These are phyloP conservation scores for Talaromyces wortmannii DNA, from an alignment of 495 filamentous ascomycete genomes.

Conservation along the genomic window DNA sequence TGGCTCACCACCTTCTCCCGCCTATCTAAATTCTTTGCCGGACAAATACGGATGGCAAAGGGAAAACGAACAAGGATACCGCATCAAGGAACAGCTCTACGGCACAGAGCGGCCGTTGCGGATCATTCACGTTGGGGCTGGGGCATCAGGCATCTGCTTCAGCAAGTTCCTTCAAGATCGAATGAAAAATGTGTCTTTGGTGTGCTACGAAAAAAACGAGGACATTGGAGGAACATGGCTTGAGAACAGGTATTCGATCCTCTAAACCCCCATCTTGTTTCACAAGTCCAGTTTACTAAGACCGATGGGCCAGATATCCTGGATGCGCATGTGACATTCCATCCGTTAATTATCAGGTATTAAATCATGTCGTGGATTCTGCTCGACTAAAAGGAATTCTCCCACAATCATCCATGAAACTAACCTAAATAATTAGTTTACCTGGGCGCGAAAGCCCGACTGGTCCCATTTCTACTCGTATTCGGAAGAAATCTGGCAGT, in stretches of 20 bases:
- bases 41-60: conserved; percentile 2
- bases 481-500: conserved; percentile 43
- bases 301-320: background rate
- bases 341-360: conserved; percentile 19
- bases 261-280: background rate
- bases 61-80: conserved; percentile 1
- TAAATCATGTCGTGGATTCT: background rate
- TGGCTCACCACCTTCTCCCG: background rate
- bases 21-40: background rate
- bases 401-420: background rate
- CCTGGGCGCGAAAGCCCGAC: conserved; percentile 16
- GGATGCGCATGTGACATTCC: conserved; percentile 13
- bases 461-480: conserved; percentile 44
- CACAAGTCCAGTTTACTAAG: background rate
- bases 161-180: conserved; percentile 2
- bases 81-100: conserved; percentile 1
- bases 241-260: conserved; percentile 49
- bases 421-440: conserved; percentile 12
- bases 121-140: background rate
- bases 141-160: conserved; percentile 2
- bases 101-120: background rate
- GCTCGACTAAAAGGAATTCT: background rate
- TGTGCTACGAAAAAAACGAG: conserved; percentile 33
- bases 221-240: conserved; percentile 48
- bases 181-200: conserved; percentile 5